Conservation (phyloP, 208 protist species). For the Leishmania turanica region DNA sequence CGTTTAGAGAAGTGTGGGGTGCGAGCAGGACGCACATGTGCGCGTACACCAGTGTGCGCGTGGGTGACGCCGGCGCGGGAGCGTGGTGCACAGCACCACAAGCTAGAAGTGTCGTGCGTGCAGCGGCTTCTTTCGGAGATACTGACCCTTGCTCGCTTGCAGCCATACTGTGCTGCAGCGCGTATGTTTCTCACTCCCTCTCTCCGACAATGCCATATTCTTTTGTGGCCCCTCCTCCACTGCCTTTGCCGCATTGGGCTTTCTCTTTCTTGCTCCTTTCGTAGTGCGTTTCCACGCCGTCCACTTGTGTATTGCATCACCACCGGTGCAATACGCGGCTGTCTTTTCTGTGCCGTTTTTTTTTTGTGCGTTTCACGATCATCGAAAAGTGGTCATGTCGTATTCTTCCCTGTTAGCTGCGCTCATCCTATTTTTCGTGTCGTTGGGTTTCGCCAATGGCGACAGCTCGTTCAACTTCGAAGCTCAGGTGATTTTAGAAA, state of each 20-base stretch:
- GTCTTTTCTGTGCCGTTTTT: background rate
- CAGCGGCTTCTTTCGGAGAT: background rate
- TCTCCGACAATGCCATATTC: background rate
- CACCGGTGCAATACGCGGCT: background rate
- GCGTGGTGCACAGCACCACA: no score
- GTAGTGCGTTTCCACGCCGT: background rate
- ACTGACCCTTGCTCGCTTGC: background rate
- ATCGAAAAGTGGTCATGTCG: background rate
- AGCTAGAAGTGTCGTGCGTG: background rate
- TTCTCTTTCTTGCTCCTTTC: background rate
- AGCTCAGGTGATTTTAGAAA: slow-evolving; percentile 42
- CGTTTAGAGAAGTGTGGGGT: background rate
- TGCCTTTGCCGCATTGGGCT: background rate
- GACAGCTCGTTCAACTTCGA: slow-evolving; percentile 40
- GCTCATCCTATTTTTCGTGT: background rate
- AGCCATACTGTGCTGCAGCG: background rate
- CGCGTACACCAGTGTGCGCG: background rate
- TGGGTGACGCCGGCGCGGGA: background rate
- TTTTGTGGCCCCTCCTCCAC: background rate
- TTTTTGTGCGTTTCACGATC: background rate
- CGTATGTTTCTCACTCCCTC: background rate
- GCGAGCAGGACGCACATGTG: background rate
- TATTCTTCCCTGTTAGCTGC: background rate
- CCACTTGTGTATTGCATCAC: background rate
- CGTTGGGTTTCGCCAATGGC: background rate